Conservation (phyloP, 257 asterid species). For the Jacaranda mimosifolia region DNA sequence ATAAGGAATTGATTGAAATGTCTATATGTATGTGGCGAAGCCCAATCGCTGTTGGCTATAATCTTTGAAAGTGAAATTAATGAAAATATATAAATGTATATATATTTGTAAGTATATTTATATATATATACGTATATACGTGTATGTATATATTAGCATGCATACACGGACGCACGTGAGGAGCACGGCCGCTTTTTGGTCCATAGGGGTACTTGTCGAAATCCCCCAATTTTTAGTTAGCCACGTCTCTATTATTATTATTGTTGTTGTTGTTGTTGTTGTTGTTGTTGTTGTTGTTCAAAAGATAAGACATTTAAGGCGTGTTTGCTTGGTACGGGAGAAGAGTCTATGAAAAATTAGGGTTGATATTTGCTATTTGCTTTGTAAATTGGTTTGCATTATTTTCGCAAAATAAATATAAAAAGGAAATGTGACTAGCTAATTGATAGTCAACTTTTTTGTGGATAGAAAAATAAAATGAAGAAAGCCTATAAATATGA, state of each 20-base stretch:
- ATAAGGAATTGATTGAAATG: background rate
- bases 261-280: too few relatives aligned
- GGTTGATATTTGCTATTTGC: too few relatives aligned
- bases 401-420: too few relatives aligned
- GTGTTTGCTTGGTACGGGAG: too few relatives aligned
- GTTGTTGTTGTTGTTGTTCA: too few relatives aligned
- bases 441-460: too few relatives aligned
- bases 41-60: constrained; percentile 16
- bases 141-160: background rate
- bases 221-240: background rate
- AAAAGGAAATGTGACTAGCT: too few relatives aligned
- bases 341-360: too few relatives aligned
- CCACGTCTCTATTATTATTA: background rate
- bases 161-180: background rate
- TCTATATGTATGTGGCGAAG: background rate
- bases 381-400: too few relatives aligned
- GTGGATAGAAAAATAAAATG: too few relatives aligned
- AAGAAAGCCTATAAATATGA: too few relatives aligned
- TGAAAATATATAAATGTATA: background rate
- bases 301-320: too few relatives aligned
- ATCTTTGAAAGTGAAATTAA: constrained; percentile 22
- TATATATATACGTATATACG: background rate
- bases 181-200: background rate
- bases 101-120: background rate
- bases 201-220: background rate